Evolutionary conservation across 169 alveolate species (phyloP).

Genomic region (Eimeria brunetti): DNA sequence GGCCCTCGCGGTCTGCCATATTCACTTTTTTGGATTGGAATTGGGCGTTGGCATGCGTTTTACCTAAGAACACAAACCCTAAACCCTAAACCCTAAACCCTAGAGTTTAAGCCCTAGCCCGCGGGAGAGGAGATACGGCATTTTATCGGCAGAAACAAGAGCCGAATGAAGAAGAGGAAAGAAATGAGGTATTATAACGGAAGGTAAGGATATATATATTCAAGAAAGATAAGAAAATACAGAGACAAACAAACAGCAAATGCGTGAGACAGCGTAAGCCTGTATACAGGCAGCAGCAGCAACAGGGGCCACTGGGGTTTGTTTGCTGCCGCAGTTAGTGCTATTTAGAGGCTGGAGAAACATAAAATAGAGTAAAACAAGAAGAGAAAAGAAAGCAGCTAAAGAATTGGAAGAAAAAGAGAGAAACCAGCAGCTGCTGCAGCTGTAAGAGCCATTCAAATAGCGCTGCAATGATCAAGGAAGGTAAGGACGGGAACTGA

Average conservation of each 20-base stretch:
- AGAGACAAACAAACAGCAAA: neutral
- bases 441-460: neutral
- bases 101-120: too few species aligned
- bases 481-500: neutral
- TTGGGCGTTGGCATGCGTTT: neutral
- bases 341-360: neutral
- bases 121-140: too few species aligned
- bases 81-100: too few species aligned
- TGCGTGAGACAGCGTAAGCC: too few species aligned
- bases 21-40: neutral
- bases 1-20: slow-evolving; percentile 55
- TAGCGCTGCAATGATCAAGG: neutral
- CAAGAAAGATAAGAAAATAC: neutral
- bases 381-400: neutral
- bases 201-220: too few species aligned
- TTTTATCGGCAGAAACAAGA: too few species aligned
- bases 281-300: too few species aligned
- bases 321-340: neutral
- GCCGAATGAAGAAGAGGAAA: too few species aligned
- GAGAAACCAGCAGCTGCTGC: neutral
- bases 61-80: too few species aligned
- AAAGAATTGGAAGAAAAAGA: neutral
- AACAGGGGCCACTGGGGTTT: neutral
- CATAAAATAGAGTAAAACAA: neutral
- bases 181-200: too few species aligned